phyloP scores from a whole-genome alignment of 208 protist genomes.

The Tritrichomonas musculus region DNA sequence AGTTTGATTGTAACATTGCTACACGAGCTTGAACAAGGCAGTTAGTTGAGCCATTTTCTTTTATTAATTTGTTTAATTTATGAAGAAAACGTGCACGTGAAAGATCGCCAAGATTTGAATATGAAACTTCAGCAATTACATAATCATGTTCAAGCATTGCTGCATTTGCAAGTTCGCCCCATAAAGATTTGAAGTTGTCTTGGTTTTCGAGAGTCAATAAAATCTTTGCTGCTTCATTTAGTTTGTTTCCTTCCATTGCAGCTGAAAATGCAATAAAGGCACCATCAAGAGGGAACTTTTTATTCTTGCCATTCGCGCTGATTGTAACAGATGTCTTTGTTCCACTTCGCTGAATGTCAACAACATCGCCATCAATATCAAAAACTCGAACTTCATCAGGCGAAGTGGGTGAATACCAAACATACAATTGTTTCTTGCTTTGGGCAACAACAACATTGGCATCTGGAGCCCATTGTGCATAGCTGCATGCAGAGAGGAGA shows the following conservation, averaged over 20 bases:
- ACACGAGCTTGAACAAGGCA: background rate
- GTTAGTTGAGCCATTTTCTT: background rate
- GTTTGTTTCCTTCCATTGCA: background rate
- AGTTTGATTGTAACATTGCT: slow-evolving; percentile 17
- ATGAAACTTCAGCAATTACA: background rate
- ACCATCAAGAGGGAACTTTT: background rate
- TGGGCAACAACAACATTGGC: slow-evolving; percentile 15
- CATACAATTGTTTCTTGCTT: background rate
- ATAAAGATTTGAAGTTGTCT: background rate
- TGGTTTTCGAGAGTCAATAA: background rate
- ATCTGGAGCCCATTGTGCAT: slow-evolving; percentile 22
- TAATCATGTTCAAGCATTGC: background rate
- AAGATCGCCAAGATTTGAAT: background rate
- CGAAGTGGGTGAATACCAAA: background rate
- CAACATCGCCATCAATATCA: slow-evolving; percentile 21
- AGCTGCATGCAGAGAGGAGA: background rate
- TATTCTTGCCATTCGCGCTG: background rate
- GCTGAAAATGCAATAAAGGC: slow-evolving; percentile 8
- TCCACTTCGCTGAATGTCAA: background rate
- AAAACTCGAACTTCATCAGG: background rate
- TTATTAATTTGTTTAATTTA: background rate
- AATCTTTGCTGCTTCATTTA: background rate
- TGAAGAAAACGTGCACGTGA: background rate
- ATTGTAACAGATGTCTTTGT: slow-evolving; percentile 23
- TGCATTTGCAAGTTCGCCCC: background rate